These are phyloP conservation scores for Hymenoscyphus linearis DNA, from an alignment of 2,329 filamentous ascomycete genomes.

Conservation along the genomic window DNA sequence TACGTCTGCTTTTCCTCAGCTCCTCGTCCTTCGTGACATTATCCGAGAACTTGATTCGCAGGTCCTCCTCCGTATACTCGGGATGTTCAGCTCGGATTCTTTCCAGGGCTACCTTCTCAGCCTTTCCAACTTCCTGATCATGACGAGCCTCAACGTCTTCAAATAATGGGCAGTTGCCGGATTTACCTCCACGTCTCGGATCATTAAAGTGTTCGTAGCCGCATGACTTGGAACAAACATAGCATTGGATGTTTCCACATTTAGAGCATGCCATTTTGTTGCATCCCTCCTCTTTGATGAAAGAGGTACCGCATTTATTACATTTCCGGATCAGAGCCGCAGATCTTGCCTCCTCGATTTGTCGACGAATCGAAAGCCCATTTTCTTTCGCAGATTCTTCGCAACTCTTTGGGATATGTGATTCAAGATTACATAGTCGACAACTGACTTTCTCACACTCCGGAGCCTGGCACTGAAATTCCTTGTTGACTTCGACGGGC, in stretches of 20 bases:
- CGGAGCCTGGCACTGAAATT: constrained; percentile 66
- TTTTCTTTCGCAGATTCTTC: constrained; percentile 58
- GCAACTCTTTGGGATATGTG: constrained; percentile 69
- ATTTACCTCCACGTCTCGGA: constrained; percentile 38
- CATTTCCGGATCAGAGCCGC: constrained; percentile 71
- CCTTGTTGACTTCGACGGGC: constrained; percentile 60
- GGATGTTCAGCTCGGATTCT: constrained; percentile 55
- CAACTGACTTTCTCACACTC: constrained; percentile 62
- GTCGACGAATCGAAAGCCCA: constrained; percentile 55
- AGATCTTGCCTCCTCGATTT: constrained; percentile 81
- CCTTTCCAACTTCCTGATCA: constrained; percentile 55
- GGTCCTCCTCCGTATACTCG: constrained; percentile 48
- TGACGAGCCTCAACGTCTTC: constrained; percentile 57
- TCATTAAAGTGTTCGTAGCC: constrained; percentile 68
- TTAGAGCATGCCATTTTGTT: constrained; percentile 75
- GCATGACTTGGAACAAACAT: constrained; percentile 64
- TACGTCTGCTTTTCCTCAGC: constrained; percentile 14
- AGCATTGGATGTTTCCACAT: constrained; percentile 56
- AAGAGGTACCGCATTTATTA: constrained; percentile 58
- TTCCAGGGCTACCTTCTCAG: constrained; percentile 52
- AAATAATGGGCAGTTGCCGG: constrained; percentile 61
- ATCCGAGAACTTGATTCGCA: constrained; percentile 56
- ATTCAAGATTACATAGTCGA: constrained; percentile 60
- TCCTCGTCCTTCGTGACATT: constrained; percentile 42
- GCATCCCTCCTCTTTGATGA: constrained; percentile 74